Percentiles rank a stretch among this genome's conserved stretches.
Conservation (phyloP, 805 yeast species). For the Millerago galiae region DNA sequence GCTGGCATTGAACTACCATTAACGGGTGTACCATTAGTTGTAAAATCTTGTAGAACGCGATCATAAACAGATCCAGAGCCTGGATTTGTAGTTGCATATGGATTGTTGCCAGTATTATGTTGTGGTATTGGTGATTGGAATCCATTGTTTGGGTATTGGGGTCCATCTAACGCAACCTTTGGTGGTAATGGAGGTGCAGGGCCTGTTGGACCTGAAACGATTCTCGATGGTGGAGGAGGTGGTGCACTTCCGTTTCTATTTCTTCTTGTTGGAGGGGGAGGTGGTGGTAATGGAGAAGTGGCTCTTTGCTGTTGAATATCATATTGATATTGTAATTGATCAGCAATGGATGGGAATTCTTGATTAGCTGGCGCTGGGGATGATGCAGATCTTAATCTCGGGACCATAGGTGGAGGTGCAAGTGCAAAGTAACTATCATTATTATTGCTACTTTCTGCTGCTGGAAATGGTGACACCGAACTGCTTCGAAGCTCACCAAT, state of each 20-base stretch:
- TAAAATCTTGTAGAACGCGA: slow-evolving; percentile 12
- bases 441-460: slow-evolving; percentile 4
- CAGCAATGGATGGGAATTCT: slow-evolving; percentile 6
- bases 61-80: slow-evolving; percentile 7
- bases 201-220: slow-evolving; percentile 3
- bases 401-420: slow-evolving; percentile 11
- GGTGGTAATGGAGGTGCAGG: slow-evolving; percentile 19
- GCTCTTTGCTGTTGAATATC: slow-evolving; percentile 4
- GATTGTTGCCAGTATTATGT: background rate
- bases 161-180: slow-evolving; percentile 9
- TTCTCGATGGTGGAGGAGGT: slow-evolving; percentile 13
- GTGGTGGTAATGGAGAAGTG: slow-evolving; percentile 27
- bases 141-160: background rate
- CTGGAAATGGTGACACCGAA: slow-evolving; percentile 7
- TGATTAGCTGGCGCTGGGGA: slow-evolving; percentile 16
- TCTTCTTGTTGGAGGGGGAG: slow-evolving; percentile 34
- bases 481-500: slow-evolving; percentile 5
- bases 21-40: slow-evolving; percentile 6
- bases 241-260: slow-evolving; percentile 24
- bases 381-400: slow-evolving; percentile 19
- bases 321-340: slow-evolving; percentile 14
- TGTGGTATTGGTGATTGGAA: slow-evolving; percentile 3
- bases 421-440: background rate
- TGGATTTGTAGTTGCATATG: background rate
- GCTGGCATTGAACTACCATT: background rate